Evolutionary conservation across 1,284 basidiomycete species (phyloP).

Genomic region (Ustilago sp.): DNA sequence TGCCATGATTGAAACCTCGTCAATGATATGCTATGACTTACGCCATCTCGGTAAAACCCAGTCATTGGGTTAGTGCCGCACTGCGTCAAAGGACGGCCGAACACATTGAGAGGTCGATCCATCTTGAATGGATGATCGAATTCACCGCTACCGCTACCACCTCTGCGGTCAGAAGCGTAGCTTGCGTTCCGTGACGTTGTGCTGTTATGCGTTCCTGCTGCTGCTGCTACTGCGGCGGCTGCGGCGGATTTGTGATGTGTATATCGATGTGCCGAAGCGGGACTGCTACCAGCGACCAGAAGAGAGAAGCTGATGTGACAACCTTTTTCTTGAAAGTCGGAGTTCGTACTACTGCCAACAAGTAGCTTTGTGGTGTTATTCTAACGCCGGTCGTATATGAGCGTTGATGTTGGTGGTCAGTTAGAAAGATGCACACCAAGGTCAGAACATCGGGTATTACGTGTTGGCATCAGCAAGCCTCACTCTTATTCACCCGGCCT

Average conservation of each 20-base stretch:
- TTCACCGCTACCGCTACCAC: not conserved
- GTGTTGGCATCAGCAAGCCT: not conserved
- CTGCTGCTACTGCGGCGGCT: not conserved
- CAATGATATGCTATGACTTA: constrained; percentile 13
- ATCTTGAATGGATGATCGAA: constrained; percentile 45
- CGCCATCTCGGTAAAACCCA: constrained; percentile 58
- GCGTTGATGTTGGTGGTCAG: constrained; percentile 5
- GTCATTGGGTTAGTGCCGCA: constrained; percentile 56
- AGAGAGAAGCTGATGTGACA: constrained; percentile 10
- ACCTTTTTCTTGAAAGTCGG: constrained; percentile 10
- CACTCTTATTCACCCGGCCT: constrained; percentile 7
- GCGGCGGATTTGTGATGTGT: constrained; percentile 24
- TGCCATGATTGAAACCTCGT: no score
- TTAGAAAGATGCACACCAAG: not conserved
- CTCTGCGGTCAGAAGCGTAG: constrained; percentile 20
- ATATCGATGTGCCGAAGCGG: constrained; percentile 8
- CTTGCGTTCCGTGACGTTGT: constrained; percentile 30
- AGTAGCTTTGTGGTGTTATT: not conserved
- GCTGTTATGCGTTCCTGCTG: constrained; percentile 18
- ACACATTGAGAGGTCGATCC: constrained; percentile 55
- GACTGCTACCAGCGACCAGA: constrained; percentile 9
- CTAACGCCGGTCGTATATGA: not conserved
- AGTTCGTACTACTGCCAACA: constrained; percentile 21
- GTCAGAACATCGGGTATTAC: not conserved
- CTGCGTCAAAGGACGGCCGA: constrained; percentile 43